Conservation (phyloP, 2,329 filamentous ascomycete species). For the Apiospora hydei region DNA sequence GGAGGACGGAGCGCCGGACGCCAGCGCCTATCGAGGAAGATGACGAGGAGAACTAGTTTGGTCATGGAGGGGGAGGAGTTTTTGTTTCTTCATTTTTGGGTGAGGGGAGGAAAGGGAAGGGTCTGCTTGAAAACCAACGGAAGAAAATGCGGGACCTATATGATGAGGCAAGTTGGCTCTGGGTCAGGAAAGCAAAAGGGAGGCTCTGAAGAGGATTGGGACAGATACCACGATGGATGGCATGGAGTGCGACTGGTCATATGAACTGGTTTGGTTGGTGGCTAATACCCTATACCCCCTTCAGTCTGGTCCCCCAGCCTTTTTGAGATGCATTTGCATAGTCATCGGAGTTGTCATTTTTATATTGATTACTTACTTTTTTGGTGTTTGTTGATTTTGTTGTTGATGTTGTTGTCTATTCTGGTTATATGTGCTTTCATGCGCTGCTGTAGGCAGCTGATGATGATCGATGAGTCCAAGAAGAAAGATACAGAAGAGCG, state of each 20-base stretch:
- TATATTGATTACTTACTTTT: not conserved
- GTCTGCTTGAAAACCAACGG: not conserved
- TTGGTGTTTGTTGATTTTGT: not conserved
- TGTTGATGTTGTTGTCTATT: not conserved
- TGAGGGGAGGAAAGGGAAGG: not conserved
- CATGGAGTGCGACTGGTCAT: not conserved
- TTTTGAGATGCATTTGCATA: constrained; percentile 17
- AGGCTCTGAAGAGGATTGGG: not conserved
- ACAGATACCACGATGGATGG: not conserved
- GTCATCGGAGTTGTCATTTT: constrained; percentile 1
- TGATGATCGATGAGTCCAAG: constrained; percentile 4
- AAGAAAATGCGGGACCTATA: not conserved
- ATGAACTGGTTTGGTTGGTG: not conserved
- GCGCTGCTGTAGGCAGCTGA: constrained; percentile 12
- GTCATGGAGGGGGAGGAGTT: not conserved
- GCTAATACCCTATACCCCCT: not conserved
- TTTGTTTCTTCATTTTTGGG: not conserved
- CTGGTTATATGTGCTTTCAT: not conserved
- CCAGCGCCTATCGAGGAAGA: constrained; percentile 77
- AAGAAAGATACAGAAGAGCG: not conserved
- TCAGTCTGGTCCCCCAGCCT: not conserved
- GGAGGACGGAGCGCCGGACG: constrained; percentile 72
- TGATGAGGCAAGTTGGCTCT: not conserved
- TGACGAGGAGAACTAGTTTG: constrained; percentile 55
- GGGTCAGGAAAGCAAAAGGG: not conserved